Conservation (phyloP, 1,139 yeast species). For the Nakaseomyces uthaithaninus region DNA sequence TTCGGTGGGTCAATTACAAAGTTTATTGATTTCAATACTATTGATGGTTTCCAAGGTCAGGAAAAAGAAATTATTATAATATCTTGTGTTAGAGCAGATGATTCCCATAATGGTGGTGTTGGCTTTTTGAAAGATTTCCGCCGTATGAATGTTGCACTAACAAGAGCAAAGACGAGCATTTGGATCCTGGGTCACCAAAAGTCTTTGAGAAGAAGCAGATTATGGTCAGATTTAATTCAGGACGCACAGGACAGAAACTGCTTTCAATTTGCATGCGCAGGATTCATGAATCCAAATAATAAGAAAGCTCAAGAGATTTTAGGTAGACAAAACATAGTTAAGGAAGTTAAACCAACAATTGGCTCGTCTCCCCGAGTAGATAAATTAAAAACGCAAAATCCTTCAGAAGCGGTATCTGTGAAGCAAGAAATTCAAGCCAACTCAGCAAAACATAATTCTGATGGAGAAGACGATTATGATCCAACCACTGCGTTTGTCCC, state of each 20-base stretch:
- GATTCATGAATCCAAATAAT: conserved; percentile 27
- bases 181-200: conserved; percentile 83
- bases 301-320: conserved; percentile 13
- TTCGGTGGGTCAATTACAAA: conserved; percentile 58
- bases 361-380: background rate
- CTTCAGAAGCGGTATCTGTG: background rate
- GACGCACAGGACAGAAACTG: conserved; percentile 51
- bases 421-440: background rate
- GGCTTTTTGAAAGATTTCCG: conserved; percentile 86
- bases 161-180: conserved; percentile 85
- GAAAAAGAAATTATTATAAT: conserved; percentile 89
- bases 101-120: conserved; percentile 41
- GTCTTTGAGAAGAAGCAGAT: conserved; percentile 52
- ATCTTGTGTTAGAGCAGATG: conserved; percentile 89
- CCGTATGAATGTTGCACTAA: conserved; percentile 92
- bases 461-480: conserved; percentile 7
- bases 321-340: conserved; percentile 20
- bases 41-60: conserved; percentile 98
- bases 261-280: conserved; percentile 30
- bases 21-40: conserved; percentile 83
- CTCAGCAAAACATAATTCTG: background rate
- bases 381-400: background rate
- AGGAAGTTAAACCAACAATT: background rate
- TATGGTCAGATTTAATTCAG: conserved; percentile 59
- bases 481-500: background rate